A percentile compares a stretch with the other conserved stretches of the same genome.
phyloP scores from a whole-genome alignment of 148 eudicot species.

The Chenopodium album region DNA sequence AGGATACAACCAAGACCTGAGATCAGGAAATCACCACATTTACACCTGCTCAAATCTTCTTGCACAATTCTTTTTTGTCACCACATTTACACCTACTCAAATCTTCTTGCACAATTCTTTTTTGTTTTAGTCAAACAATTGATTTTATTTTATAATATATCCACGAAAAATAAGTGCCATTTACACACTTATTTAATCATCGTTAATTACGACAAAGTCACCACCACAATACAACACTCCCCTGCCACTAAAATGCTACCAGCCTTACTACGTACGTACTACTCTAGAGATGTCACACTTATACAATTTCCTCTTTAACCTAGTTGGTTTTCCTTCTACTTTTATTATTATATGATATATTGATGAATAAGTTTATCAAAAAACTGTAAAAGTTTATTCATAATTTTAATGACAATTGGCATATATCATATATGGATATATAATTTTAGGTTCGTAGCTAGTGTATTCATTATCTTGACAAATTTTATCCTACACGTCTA shows the following conservation, averaged over 20 bases:
- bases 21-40: slow-evolving; percentile 3
- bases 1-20: slow-evolving; percentile 24
- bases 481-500: too few relatives aligned
- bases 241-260: background rate
- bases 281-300: too few relatives aligned
- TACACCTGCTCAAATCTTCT: slow-evolving; percentile 17
- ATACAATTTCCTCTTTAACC: too few relatives aligned
- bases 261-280: too few relatives aligned
- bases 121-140: background rate
- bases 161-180: background rate
- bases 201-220: background rate
- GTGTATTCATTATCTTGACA: too few relatives aligned
- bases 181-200: background rate
- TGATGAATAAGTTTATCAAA: too few relatives aligned
- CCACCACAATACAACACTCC: background rate
- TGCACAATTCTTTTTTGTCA: background rate
- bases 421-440: too few relatives aligned
- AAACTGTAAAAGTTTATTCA: too few relatives aligned
- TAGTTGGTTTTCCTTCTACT: too few relatives aligned
- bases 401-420: too few relatives aligned
- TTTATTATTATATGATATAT: too few relatives aligned
- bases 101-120: background rate
- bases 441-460: too few relatives aligned
- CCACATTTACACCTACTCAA: slow-evolving; percentile 16
- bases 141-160: background rate